Conservation (phyloP, 306 rosid genomes). For the Vicia sativa region DNA sequence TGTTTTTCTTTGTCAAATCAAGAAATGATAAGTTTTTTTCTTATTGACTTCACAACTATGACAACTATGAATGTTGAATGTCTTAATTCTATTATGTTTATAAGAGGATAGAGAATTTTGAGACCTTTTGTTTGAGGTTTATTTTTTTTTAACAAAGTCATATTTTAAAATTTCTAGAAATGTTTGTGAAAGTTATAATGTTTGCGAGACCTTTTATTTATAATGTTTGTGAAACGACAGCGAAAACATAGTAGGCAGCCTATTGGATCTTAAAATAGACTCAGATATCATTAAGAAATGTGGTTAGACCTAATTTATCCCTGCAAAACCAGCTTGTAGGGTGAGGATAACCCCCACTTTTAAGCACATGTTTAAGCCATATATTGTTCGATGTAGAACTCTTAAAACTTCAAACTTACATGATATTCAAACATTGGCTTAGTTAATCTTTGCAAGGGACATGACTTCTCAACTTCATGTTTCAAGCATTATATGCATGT, state of each 20-base stretch:
- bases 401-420: background rate
- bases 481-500: constrained; percentile 13
- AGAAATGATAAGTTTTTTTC: background rate
- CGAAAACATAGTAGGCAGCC: no score
- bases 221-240: no score
- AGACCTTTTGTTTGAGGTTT: background rate
- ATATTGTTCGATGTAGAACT: no score
- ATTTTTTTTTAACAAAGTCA: background rate
- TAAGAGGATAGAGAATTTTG: background rate
- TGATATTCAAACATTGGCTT: constrained; percentile 14
- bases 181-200: constrained; percentile 5
- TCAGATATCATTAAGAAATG: no score
- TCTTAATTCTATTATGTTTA: constrained; percentile 1
- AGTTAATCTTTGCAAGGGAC: background rate
- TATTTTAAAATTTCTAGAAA: background rate
- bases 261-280: no score
- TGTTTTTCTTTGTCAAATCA: constrained; percentile 4
- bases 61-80: constrained; percentile 12
- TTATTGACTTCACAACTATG: background rate
- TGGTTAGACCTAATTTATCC: no score
- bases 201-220: no score
- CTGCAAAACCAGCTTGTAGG: no score
- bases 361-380: no score
- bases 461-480: constrained; percentile 5
- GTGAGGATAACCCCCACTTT: no score